Percentiles rank a stretch among this genome's conserved stretches.
Evolutionary conservation across 306 rosid species (phyloP).

Genomic region (Quercus variabilis): DNA sequence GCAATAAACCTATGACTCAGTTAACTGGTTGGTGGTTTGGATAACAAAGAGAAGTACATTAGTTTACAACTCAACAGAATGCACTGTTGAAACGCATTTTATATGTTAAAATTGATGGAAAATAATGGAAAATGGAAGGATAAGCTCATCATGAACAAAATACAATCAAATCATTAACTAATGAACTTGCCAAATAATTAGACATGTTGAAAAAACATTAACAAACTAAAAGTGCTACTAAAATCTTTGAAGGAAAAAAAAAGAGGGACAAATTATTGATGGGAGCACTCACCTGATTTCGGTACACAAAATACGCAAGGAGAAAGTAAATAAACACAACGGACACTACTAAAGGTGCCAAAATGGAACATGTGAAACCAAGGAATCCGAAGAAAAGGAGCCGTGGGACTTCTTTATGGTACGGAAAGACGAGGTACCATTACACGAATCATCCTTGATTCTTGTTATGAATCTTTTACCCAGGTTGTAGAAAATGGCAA

Average conservation of each 20-base stretch:
- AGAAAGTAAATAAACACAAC: constrained; percentile 70
- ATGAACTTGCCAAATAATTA: neutral
- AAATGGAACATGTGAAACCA: constrained; percentile 74
- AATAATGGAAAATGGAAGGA: neutral
- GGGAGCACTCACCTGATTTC: constrained; percentile 70
- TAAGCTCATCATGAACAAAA: neutral
- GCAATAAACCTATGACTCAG: neutral
- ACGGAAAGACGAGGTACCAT: constrained; percentile 55
- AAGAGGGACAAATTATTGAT: neutral
- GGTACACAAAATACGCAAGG: constrained; percentile 78
- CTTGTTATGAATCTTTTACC: constrained; percentile 49
- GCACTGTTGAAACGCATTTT: neutral
- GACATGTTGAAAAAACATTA: neutral
- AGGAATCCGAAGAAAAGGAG: constrained; percentile 77
- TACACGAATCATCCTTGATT: constrained; percentile 37
- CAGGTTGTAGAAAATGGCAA: constrained; percentile 55
- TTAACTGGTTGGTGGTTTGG: neutral
- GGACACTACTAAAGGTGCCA: constrained; percentile 81
- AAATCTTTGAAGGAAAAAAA: neutral
- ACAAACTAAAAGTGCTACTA: neutral
- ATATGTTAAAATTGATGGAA: neutral
- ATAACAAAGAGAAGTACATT: neutral
- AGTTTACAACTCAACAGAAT: neutral
- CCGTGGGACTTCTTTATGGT: constrained; percentile 88
- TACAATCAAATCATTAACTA: neutral